Conservation (phyloP, 2,329 filamentous ascomycete genomes). For the Stylonectria norvegica region DNA sequence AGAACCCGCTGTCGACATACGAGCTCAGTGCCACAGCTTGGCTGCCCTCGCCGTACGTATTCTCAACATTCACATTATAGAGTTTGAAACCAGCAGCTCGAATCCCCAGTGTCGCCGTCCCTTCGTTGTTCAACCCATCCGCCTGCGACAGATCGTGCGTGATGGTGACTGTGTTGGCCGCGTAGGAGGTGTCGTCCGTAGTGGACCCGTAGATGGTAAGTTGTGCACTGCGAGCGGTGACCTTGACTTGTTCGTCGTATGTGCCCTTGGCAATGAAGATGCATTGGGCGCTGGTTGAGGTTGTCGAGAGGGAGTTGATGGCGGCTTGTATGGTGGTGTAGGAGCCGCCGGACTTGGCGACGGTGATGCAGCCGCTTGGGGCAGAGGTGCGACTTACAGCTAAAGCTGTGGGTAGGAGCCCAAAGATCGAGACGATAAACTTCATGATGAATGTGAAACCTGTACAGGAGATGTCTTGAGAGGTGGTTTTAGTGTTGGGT, state of each 20-base stretch:
- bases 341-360: conserved; percentile 38
- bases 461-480: too few relatives aligned
- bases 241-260: conserved; percentile 48
- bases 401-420: conserved; percentile 18
- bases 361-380: conserved; percentile 50
- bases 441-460: too few relatives aligned
- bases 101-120: conserved; percentile 44
- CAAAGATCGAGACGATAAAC: conserved; percentile 10
- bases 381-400: conserved; percentile 35
- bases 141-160: conserved; percentile 41
- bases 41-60: conserved; percentile 44
- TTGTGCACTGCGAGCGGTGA: conserved; percentile 47
- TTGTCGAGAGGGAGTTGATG: conserved; percentile 54
- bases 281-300: conserved; percentile 47
- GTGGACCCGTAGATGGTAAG: conserved; percentile 58
- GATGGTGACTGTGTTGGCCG: conserved; percentile 55
- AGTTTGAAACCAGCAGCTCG: conserved; percentile 51
- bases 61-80: conserved; percentile 58
- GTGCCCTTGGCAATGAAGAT: conserved; percentile 65
- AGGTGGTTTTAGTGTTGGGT: too few relatives aligned
- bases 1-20: conserved; percentile 44
- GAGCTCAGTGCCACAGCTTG: conserved; percentile 47
- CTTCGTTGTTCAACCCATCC: conserved; percentile 49
- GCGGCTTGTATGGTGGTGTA: conserved; percentile 49
- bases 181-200: conserved; percentile 44